These are phyloP conservation scores for Carex parvula DNA, from an alignment of 176 grass and related monocot species.

Conservation along the genomic window DNA sequence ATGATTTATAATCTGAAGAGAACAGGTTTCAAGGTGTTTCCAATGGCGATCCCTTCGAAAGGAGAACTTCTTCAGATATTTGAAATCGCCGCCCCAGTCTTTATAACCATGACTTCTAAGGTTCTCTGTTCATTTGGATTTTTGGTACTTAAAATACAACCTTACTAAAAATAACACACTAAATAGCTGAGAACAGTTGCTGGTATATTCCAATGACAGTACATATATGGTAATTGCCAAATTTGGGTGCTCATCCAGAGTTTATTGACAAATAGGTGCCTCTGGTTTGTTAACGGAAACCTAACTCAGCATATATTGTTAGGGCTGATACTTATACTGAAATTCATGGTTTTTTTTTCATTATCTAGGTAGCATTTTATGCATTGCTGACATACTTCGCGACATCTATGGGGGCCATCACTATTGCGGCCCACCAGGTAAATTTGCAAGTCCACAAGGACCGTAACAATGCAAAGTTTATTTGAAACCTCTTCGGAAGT, in stretches of 20 bases:
- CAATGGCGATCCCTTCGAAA: slow-evolving; percentile 59
- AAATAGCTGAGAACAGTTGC: background rate
- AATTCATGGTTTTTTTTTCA: background rate
- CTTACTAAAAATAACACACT: background rate
- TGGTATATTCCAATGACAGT: background rate
- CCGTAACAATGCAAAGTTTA: background rate
- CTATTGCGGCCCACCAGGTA: slow-evolving; percentile 89
- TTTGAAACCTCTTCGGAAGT: slow-evolving; percentile 2
- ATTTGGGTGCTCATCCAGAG: background rate
- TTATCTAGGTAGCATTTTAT: slow-evolving; percentile 85
- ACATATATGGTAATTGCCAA: background rate
- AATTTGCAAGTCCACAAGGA: background rate
- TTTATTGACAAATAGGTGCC: background rate
- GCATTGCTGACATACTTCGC: slow-evolving; percentile 84
- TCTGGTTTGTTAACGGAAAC: background rate
- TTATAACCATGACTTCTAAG: slow-evolving; percentile 97
- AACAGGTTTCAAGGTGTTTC: slow-evolving; percentile 64
- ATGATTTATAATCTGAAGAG: slow-evolving; percentile 76
- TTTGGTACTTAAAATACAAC: background rate
- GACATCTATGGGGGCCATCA: slow-evolving; percentile 85
- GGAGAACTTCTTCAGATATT: slow-evolving; percentile 83
- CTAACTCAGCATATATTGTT: background rate
- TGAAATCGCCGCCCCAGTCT: slow-evolving; percentile 89
- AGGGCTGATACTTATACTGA: background rate
- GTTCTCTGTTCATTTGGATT: slow-evolving; percentile 26